Evolutionary conservation across 2,329 filamentous ascomycete species (phyloP).

Genomic region (Talaromyces atroroseus): DNA sequence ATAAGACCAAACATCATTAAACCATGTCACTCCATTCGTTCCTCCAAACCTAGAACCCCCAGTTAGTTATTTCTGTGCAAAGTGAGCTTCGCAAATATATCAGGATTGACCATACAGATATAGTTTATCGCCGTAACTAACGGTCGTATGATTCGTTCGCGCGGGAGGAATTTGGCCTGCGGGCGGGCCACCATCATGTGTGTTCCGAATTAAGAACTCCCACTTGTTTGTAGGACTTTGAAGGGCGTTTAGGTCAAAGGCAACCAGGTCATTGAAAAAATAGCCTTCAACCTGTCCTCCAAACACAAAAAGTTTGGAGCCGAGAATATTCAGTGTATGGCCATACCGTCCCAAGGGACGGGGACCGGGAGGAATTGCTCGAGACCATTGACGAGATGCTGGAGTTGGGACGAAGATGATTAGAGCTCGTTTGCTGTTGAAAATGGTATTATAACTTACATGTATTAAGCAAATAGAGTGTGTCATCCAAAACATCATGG

Average conservation of each 20-base stretch:
- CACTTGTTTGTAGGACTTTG: conserved; percentile 88
- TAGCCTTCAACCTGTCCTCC: conserved; percentile 95
- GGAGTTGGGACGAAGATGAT: neutral
- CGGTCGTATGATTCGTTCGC: conserved; percentile 87
- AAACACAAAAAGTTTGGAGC: conserved; percentile 96
- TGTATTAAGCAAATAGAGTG: conserved; percentile 91
- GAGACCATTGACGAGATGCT: conserved; percentile 98
- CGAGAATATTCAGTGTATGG: conserved; percentile 91
- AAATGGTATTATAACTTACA: conserved; percentile 57
- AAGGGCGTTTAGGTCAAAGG: conserved; percentile 91
- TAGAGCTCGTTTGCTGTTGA: neutral
- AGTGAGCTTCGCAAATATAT: neutral
- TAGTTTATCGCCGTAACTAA: conserved; percentile 88
- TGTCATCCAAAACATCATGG: conserved; percentile 85
- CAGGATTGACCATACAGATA: conserved; percentile 64
- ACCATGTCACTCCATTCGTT: conserved; percentile 94
- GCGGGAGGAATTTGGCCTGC: conserved; percentile 72
- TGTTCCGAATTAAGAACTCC: conserved; percentile 83
- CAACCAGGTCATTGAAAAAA: conserved; percentile 95
- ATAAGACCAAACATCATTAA: conserved; percentile 98
- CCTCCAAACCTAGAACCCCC: conserved; percentile 70
- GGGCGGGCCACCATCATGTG: conserved; percentile 51
- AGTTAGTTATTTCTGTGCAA: neutral
- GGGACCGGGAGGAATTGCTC: conserved; percentile 79
- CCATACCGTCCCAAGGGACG: conserved; percentile 89